Evolutionary conservation across 352 stramenopile genomes (phyloP), one percentile per base, ranked within the genome.

Genomic region (Pythium periplocum): DNA sequence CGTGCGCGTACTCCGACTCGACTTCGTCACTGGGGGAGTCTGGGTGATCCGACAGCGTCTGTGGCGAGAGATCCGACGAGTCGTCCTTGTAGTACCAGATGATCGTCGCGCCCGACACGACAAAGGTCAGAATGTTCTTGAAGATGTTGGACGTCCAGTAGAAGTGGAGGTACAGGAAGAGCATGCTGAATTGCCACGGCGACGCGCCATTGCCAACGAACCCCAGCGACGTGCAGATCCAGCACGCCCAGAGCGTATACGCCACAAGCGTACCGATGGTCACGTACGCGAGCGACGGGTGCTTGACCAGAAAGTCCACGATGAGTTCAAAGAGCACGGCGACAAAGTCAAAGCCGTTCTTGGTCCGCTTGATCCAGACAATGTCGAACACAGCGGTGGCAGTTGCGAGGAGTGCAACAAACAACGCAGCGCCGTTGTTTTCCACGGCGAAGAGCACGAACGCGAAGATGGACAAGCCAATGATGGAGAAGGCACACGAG

Each of bases 61-160:
- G 53, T 0, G 72, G 71, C 37, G 78, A 86, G 7, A 86, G 46
- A 30, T 83, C 77, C 0, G 67, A 81, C 33, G 76, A 86, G 50
- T 88, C 73, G 49, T 88, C 75, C 49, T 77, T 77, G 68, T 90
- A 90, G 62, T 93, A 94, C 82, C 84, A 94, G 42, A 91, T 83
- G 61, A 92, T 87, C 5, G 82, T 90, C 45, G 82, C 75, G 31
- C 84, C 84, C 0, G 84, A 90, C 6, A 81, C 77, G 26, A 94
- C 72, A 38, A 92, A 73, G 0, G 82, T 90, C 38, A 93, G 59
- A 30, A 94, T 69, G 45, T 88, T 89, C 65, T 92, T 92, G 53
- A 94, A 81, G 11, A 94, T 64, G 53, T 94, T 91, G 34, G 84
- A 90, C 47, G 74, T 93, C 84, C 84, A 94, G 67, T 94, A 94